phyloP scores from a whole-genome alignment of 148 eudicot genomes.

The Chenopodium berlandieri region DNA sequence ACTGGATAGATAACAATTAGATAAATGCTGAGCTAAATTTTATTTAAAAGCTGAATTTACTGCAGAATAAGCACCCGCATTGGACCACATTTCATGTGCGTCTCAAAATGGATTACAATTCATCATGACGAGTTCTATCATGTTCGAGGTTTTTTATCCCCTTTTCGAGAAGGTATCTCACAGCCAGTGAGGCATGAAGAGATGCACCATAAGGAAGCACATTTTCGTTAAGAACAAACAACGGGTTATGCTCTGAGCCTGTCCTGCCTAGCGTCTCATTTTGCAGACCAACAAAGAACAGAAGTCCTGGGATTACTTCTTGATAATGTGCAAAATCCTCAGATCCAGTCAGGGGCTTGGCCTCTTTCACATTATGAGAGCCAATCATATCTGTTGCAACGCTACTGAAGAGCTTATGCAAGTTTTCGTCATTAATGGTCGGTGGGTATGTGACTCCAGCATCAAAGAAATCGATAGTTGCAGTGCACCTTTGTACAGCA shows the following conservation, averaged over 20 bases:
- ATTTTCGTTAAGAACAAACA: conserved; percentile 55
- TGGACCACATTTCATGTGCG: conserved; percentile 17
- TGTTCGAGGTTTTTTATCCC: conserved; percentile 17
- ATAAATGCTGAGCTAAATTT: neutral
- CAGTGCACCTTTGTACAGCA: conserved; percentile 89
- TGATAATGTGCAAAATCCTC: conserved; percentile 90
- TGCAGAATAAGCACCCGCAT: conserved; percentile 20
- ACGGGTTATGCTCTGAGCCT: conserved; percentile 45
- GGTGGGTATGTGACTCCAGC: conserved; percentile 49
- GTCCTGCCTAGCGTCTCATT: conserved; percentile 43
- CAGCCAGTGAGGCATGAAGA: conserved; percentile 75
- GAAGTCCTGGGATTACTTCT: conserved; percentile 73
- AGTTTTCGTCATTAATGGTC: conserved; percentile 53
- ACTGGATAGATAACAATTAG: neutral
- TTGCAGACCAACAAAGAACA: conserved; percentile 73
- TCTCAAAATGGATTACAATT: conserved; percentile 44
- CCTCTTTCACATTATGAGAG: conserved; percentile 48
- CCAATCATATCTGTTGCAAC: conserved; percentile 71
- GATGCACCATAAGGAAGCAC: conserved; percentile 71
- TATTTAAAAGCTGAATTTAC: conserved; percentile 10
- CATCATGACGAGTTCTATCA: conserved; percentile 44
- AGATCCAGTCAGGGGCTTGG: conserved; percentile 68
- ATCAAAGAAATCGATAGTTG: conserved; percentile 55
- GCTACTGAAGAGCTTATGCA: conserved; percentile 53
- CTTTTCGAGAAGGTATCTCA: conserved; percentile 53